These are phyloP conservation scores for Sordariomycetes sp. DNA, from an alignment of 2,329 filamentous ascomycete species.

Conservation along the genomic window DNA sequence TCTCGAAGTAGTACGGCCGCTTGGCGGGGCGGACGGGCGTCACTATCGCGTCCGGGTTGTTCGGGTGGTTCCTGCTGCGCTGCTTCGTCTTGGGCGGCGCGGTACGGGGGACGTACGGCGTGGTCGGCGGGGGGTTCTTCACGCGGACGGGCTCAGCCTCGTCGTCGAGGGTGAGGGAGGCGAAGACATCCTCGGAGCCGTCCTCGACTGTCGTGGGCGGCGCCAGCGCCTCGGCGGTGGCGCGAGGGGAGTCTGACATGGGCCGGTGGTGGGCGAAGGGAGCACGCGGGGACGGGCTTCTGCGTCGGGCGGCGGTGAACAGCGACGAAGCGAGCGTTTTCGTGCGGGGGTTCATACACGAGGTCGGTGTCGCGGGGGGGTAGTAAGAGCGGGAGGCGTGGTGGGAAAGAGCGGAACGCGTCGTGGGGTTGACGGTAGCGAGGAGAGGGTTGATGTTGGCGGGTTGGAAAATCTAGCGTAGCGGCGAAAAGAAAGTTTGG, in stretches of 20 bases:
- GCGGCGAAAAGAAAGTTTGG: too few relatives aligned
- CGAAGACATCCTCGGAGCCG: neutral
- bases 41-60: conserved; percentile 13
- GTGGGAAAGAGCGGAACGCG: too few relatives aligned
- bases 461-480: too few relatives aligned
- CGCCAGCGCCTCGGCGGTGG: conserved; percentile 5
- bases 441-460: too few relatives aligned
- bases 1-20: conserved; percentile 65
- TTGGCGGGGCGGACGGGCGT: conserved; percentile 33
- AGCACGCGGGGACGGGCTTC: too few relatives aligned
- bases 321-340: neutral
- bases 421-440: too few relatives aligned
- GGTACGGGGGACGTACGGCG: neutral
- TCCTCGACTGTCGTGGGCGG: neutral
- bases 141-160: conserved; percentile 1
- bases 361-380: neutral
- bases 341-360: neutral
- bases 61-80: conserved; percentile 6
- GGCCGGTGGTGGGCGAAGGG: neutral
- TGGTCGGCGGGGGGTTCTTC: too few relatives aligned
- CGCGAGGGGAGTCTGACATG: conserved; percentile 3
- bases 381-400: neutral
- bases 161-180: conserved; percentile 1
- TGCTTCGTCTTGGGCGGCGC: conserved; percentile 1
- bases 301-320: neutral